Base-by-base conservation (phyloP, 164 flowering plant species). In the Cinnamomum chago region DNA sequence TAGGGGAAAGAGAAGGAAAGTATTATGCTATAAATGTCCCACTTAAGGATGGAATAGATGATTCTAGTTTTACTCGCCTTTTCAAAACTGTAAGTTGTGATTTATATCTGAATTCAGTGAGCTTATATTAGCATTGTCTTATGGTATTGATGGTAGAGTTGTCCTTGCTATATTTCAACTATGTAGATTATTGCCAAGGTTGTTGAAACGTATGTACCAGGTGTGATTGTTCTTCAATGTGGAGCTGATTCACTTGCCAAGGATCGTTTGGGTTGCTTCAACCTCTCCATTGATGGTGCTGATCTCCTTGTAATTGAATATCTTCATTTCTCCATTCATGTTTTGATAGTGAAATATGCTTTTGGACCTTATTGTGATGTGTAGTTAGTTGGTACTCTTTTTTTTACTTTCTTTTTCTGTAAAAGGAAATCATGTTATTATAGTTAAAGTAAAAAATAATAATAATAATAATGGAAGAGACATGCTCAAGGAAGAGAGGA, bases 191-290 rank as follows among this genome's bases (percentile, higher is more conserved):
- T 95, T 74, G 81, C 93, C 75, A 95, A 93, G 89, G 99, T 95
- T 82, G 93, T 93, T 67, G 98, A 95, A 79, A 89, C 84, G 70
- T 95, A 93, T 85, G 83, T 68, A 72, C 99, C 98, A 50, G 98
- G 97, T 66, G 99, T 78, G 0, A 91, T 95, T 69, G 99, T 95
- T 79, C 97, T 95, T 67, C 98, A 95, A 76, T 95, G 99, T 85
- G 99, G 99, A 50, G 99, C 99, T 73, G 99, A 93, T 88, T 95
- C 99, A 28, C 97, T 95, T 75, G 97, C 98, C 70, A 94, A 98
- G 65, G 99, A 95, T 67, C 95, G 98, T 70, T 85, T 95, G 83
- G 99, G 99, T 78, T 93, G 97, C 86, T 95, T 95, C 88, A 95
- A 92, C 79, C 97, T 95, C 77, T 93, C 99, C 79, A 93, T 95